Conservation (phyloP, 2,329 filamentous ascomycete genomes). For the Epichloe gansuensis region DNA sequence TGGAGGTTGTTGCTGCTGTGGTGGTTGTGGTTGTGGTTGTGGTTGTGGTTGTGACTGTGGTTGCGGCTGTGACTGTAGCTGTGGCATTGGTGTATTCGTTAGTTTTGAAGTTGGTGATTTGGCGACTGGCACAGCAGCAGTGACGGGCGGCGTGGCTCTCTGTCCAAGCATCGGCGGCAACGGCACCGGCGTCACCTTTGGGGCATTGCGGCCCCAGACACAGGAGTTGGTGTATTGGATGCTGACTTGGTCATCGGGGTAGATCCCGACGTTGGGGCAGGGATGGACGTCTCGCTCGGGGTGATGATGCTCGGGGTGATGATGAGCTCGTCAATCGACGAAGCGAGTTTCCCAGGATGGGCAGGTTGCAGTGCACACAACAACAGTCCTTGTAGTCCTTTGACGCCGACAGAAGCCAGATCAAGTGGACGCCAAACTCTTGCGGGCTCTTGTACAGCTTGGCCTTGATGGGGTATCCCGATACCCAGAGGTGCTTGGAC, state of each 20-base stretch:
- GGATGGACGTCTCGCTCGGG: constrained; percentile 8
- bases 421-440: constrained; percentile 38
- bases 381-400: constrained; percentile 37
- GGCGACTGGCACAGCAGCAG: neutral
- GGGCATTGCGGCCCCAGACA: constrained; percentile 1
- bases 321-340: constrained; percentile 13
- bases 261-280: constrained; percentile 4
- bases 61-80: constrained; percentile 7
- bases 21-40: constrained; percentile 8
- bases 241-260: constrained; percentile 3
- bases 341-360: constrained; percentile 14
- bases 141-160: constrained; percentile 20
- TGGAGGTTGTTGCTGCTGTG: constrained; percentile 6
- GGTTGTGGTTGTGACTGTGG: constrained; percentile 1
- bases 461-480: constrained; percentile 34
- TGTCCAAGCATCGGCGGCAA: constrained; percentile 24
- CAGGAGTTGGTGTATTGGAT: constrained; percentile 3
- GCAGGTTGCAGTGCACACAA: constrained; percentile 35
- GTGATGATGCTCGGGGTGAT: constrained; percentile 9
- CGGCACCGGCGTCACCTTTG: constrained; percentile 24
- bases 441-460: constrained; percentile 41
- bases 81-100: constrained; percentile 6
- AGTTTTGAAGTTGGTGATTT: constrained; percentile 4
- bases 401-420: constrained; percentile 39
- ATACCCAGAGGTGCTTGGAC: constrained; percentile 37